Percentiles rank a stretch among this genome's conserved stretches.
Conservation (phyloP, 495 filamentous ascomycete species). For the Durotheca rogersii region DNA sequence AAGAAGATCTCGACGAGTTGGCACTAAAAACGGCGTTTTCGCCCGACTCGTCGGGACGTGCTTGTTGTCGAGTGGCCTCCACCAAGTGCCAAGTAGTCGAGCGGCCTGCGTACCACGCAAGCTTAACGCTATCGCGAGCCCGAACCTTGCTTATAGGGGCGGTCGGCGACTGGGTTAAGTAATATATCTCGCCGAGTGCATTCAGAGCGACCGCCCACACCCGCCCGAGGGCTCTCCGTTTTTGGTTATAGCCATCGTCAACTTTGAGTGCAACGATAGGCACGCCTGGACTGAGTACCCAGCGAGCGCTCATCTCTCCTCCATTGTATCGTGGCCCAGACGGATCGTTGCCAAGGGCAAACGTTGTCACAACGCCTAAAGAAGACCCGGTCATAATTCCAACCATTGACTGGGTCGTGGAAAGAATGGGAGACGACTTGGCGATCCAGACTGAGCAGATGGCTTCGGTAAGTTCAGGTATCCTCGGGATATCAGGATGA, state of each 20-base stretch:
- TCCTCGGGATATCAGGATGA: constrained; percentile 68
- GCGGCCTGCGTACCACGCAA: constrained; percentile 78
- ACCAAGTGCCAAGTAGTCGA: constrained; percentile 77
- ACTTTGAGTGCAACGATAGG: constrained; percentile 85
- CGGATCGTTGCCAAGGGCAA: constrained; percentile 70
- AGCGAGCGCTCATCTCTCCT: constrained; percentile 78
- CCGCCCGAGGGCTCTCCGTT: constrained; percentile 65
- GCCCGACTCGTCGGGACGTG: constrained; percentile 66
- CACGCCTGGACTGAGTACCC: constrained; percentile 88
- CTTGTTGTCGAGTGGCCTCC: constrained; percentile 69
- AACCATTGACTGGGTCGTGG: constrained; percentile 71
- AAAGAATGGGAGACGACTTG: constrained; percentile 70
- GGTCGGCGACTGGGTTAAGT: constrained; percentile 66
- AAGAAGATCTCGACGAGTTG: constrained; percentile 51
- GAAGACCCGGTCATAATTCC: constrained; percentile 85
- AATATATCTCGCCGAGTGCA: constrained; percentile 89
- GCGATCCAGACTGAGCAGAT: constrained; percentile 88
- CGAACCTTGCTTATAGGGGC: constrained; percentile 42
- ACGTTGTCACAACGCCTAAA: constrained; percentile 79
- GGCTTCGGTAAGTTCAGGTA: constrained; percentile 60
- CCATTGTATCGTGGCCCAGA: constrained; percentile 65
- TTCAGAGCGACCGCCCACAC: constrained; percentile 88
- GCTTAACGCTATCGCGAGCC: constrained; percentile 55
- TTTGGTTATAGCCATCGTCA: constrained; percentile 73
- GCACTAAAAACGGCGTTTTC: constrained; percentile 46